Base-by-base conservation (phyloP, 805 yeast genomes). In the Nakazawaea populi region DNA sequence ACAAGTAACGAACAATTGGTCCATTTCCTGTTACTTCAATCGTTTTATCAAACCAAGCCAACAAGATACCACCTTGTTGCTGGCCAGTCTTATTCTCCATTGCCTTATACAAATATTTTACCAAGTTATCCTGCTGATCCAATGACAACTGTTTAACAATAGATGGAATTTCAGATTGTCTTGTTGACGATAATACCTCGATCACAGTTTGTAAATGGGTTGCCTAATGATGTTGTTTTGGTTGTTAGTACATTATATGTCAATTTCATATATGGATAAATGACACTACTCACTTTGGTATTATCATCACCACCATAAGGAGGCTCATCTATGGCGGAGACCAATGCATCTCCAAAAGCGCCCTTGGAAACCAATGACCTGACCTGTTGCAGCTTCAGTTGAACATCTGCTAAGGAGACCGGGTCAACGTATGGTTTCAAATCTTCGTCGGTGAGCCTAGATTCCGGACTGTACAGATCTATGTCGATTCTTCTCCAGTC, bases 401-500 rank as follows among this genome's bases (percentile, higher is more conserved):
- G 78, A 43, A 89, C 70, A 44, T 86, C 89, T 39, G 72, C 76
- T 47, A 65, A 65, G 39, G 74, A 70, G 48, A 80, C 75, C 1
- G 77, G 72, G 7, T 78, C 77, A 42, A 75, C 67, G 55, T 77
- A 74, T 10, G 85, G 83, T 24, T 77, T 68, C 60, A 88, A 74
- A 47, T 87, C 92, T 57, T 77, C 81, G 43, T 75, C 74, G 34
- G 84, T 74, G 55, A 87, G 67, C 60, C 80, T 82, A 58, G 77
- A 79, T 44, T 91, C 96, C 4, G 96, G 87, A 63, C 91, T 97
- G 57, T 82, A 83, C 14, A 89, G 87, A 68, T 94, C 98, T 49
- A 94, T 83, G 66, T 94, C 96, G 59, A 92, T 89, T 77, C 94
- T 83, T 79, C 99, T 86, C 96, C 96, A 87, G 63, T 85, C 90